Conservation (phyloP, 345 rosid genomes). For the Anastatica hierochuntica region DNA sequence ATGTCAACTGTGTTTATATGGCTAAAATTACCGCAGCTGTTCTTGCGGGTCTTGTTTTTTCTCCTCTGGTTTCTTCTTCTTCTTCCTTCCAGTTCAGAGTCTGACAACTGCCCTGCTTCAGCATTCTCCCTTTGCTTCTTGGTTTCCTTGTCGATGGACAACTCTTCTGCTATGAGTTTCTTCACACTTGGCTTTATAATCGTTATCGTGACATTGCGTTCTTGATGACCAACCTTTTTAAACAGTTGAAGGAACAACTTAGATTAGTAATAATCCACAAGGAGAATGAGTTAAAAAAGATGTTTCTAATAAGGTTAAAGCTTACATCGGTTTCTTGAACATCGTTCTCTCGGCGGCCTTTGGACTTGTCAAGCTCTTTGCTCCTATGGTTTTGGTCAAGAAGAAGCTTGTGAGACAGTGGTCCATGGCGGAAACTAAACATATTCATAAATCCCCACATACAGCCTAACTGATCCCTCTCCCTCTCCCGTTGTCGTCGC, state of each 20-base stretch:
- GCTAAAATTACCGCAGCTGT: conserved; percentile 41
- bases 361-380: conserved; percentile 29
- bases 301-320: not conserved
- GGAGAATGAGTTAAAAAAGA: not conserved
- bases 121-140: conserved; percentile 32
- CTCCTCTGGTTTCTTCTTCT: conserved; percentile 45
- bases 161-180: conserved; percentile 89
- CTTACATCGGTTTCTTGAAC: conserved; percentile 42
- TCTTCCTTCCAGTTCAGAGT: conserved; percentile 36
- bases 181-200: conserved; percentile 66
- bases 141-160: conserved; percentile 35
- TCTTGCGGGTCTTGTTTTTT: conserved; percentile 38
- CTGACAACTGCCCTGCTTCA: conserved; percentile 37
- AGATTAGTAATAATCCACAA: conserved; percentile 10
- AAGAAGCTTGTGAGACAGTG: conserved; percentile 55
- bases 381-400: conserved; percentile 39
- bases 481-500: conserved; percentile 41
- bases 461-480: conserved; percentile 78
- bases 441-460: conserved; percentile 86
- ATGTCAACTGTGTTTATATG: conserved; percentile 31
- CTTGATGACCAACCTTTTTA: conserved; percentile 52
- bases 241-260: conserved; percentile 16
- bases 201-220: conserved; percentile 26
- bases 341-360: conserved; percentile 24
- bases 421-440: conserved; percentile 64